These are phyloP conservation scores for Pilobolus umbonatus DNA, from an alignment of 192 early-diverging fungal species.

Conservation along the genomic window DNA sequence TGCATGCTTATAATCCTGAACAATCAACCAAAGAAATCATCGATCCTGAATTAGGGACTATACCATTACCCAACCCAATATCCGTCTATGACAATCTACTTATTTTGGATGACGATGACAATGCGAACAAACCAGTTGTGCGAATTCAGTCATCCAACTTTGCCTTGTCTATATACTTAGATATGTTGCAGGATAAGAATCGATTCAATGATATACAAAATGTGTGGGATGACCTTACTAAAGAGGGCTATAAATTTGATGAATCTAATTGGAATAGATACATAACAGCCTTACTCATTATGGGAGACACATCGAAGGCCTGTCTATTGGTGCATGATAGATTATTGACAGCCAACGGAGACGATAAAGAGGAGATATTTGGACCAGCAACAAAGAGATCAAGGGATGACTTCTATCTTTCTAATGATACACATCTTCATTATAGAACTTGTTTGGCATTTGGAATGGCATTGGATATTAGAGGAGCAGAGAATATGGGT, in stretches of 20 bases:
- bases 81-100: background rate
- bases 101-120: background rate
- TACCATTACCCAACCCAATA: background rate
- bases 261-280: constrained; percentile 51
- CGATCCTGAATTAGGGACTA: background rate
- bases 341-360: background rate
- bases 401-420: constrained; percentile 1
- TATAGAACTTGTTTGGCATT: background rate
- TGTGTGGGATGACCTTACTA: constrained; percentile 38
- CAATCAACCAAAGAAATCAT: background rate
- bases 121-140: background rate
- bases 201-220: constrained; percentile 25
- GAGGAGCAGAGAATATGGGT: constrained; percentile 2
- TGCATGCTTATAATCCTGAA: constrained; percentile 9
- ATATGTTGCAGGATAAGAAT: constrained; percentile 32
- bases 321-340: constrained; percentile 19
- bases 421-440: background rate
- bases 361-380: background rate
- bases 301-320: constrained; percentile 32
- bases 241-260: constrained; percentile 40
- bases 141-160: constrained; percentile 20
- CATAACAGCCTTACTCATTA: constrained; percentile 31
- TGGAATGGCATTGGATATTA: background rate
- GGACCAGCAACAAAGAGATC: background rate
- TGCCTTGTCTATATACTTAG: constrained; percentile 45